Evolutionary conservation across 2,329 filamentous ascomycete genomes (phyloP).

Genomic region (Chaetomium globosum): DNA sequence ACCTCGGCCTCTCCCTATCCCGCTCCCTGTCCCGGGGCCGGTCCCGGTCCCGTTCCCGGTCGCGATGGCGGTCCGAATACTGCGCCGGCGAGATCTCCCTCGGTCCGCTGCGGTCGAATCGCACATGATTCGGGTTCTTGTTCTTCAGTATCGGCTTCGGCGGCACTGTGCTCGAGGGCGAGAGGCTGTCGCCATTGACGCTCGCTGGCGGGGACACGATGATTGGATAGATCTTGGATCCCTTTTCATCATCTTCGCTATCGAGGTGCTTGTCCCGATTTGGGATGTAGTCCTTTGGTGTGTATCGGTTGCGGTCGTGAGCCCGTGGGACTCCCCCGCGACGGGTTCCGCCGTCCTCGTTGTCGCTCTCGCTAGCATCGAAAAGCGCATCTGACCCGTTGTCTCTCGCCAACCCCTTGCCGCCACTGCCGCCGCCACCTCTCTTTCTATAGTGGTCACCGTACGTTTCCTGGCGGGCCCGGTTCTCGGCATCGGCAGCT

Average conservation of each 20-base stretch:
- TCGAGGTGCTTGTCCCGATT: conserved; percentile 26
- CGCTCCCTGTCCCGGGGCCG: conserved; percentile 12
- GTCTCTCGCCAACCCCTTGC: conserved; percentile 28
- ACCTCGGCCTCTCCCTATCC: conserved; percentile 18
- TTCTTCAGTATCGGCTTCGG: conserved; percentile 66
- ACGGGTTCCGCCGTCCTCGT: conserved; percentile 35
- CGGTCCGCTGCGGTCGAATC: conserved; percentile 53
- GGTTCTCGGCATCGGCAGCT: conserved; percentile 28
- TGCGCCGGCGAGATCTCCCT: conserved; percentile 47
- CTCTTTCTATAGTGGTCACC: conserved; percentile 30
- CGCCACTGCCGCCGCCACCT: conserved; percentile 19
- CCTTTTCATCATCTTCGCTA: conserved; percentile 38
- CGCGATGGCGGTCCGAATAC: conserved; percentile 32
- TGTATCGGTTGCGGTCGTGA: conserved; percentile 19
- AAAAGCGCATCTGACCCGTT: conserved; percentile 37
- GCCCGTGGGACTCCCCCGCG: not conserved
- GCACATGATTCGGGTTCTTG: conserved; percentile 59
- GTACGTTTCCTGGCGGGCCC: conserved; percentile 32
- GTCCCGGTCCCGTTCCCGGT: conserved; percentile 47
- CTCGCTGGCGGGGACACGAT: conserved; percentile 46
- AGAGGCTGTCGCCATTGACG: conserved; percentile 39
- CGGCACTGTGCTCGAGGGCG: conserved; percentile 43
- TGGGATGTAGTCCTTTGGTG: conserved; percentile 25
- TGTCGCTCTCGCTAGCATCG: conserved; percentile 36
- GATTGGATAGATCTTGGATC: conserved; percentile 44